Evolutionary conservation across 768 basidiomycete species (phyloP).

Genomic region (Mycena rosella): DNA sequence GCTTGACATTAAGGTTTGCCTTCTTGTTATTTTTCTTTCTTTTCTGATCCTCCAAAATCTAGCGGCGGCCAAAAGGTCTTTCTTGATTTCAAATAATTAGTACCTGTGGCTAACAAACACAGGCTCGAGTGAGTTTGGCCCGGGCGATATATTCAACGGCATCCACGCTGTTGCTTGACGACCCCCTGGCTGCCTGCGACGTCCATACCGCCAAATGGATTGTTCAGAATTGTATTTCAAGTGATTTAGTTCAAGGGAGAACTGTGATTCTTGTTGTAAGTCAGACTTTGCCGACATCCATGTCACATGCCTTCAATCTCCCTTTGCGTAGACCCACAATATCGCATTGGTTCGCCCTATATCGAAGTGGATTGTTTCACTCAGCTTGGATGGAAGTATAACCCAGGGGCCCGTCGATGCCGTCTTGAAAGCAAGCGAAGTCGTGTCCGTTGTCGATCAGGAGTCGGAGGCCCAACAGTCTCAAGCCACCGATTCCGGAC

Average conservation of each 20-base stretch:
- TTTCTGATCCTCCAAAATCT: neutral
- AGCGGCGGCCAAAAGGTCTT: conserved; percentile 61
- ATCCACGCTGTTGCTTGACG: conserved; percentile 67
- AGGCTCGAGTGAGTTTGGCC: conserved; percentile 63
- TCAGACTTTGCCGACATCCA: neutral
- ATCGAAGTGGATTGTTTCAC: conserved; percentile 58
- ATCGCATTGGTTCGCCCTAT: conserved; percentile 54
- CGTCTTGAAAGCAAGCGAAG: conserved; percentile 34
- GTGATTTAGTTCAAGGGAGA: conserved; percentile 54
- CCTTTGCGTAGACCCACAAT: conserved; percentile 56
- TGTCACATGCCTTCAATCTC: neutral
- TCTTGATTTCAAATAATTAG: too few relatives aligned
- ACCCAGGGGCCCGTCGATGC: conserved; percentile 56
- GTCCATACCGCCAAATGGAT: conserved; percentile 66
- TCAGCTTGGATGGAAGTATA: conserved; percentile 57
- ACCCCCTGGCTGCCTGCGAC: conserved; percentile 65
- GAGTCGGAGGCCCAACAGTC: conserved; percentile 31
- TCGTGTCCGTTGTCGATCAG: conserved; percentile 2
- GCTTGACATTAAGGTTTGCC: conserved; percentile 55
- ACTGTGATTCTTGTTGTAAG: conserved; percentile 59
- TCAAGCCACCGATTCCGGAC: conserved; percentile 13
- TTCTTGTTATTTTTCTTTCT: neutral
- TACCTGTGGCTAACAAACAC: too few relatives aligned
- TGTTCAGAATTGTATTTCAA: conserved; percentile 59
- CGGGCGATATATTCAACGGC: conserved; percentile 70